Evolutionary conservation across 1,284 basidiomycete genomes (phyloP).

Genomic region (Flammula alnicola): DNA sequence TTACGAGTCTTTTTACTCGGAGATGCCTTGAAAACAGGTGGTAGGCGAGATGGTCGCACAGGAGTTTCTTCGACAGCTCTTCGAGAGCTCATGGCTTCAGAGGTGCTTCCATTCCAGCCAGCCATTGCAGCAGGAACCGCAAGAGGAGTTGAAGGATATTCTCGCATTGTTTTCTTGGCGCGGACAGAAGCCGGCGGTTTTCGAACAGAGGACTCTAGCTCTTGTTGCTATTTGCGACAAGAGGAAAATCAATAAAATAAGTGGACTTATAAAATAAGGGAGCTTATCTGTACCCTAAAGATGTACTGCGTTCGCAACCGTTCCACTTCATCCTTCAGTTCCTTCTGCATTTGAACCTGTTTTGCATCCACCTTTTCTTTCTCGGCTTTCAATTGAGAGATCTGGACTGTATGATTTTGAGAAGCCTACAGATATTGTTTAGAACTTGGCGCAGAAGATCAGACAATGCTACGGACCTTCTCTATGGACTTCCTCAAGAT

Average conservation of each 20-base stretch:
- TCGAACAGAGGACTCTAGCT: slow-evolving; percentile 63
- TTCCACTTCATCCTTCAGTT: slow-evolving; percentile 70
- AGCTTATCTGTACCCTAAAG: slow-evolving; percentile 58
- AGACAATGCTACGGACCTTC: slow-evolving; percentile 41
- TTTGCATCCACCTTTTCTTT: slow-evolving; percentile 64
- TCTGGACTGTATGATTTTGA: slow-evolving; percentile 60
- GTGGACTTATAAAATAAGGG: neutral
- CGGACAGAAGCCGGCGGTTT: slow-evolving; percentile 50
- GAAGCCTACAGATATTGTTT: slow-evolving; percentile 46
- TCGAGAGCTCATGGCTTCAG: slow-evolving; percentile 32
- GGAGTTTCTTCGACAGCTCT: slow-evolving; percentile 41
- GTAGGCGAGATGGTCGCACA: slow-evolving; percentile 33
- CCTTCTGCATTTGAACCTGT: slow-evolving; percentile 56
- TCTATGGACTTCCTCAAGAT: slow-evolving; percentile 61
- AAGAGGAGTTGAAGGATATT: slow-evolving; percentile 43
- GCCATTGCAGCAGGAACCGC: slow-evolving; percentile 46
- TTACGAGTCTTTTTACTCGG: slow-evolving; percentile 25
- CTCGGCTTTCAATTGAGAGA: slow-evolving; percentile 58
- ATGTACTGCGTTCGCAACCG: slow-evolving; percentile 68
- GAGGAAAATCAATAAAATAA: neutral
- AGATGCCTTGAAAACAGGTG: slow-evolving; percentile 26
- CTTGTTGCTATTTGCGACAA: slow-evolving; percentile 59
- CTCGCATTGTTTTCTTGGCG: slow-evolving; percentile 42
- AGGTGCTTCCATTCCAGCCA: slow-evolving; percentile 35
- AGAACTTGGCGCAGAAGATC: neutral